Percentiles rank a stretch among this genome's conserved stretches.
phyloP scores from a whole-genome alignment of 768 basidiomycete genomes.

The Pleurotus tuoliensis region DNA sequence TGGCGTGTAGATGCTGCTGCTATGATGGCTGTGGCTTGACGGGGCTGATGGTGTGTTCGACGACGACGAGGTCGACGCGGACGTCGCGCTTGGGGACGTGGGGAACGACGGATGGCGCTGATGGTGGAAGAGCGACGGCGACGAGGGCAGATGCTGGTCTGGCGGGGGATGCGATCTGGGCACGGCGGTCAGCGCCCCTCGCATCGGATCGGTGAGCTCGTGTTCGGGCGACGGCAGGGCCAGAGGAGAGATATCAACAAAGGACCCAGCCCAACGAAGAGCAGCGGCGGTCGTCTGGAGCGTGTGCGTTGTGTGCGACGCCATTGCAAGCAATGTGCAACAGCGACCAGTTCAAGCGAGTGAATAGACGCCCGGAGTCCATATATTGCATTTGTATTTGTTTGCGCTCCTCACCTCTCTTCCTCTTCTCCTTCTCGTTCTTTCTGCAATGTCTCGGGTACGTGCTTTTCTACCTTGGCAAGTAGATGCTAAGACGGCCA shows the following conservation, averaged over 20 bases:
- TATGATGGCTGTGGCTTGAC: too few relatives aligned
- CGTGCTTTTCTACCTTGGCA: too few relatives aligned
- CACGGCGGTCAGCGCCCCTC: conserved; percentile 62
- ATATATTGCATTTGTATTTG: too few relatives aligned
- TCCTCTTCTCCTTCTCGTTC: too few relatives aligned
- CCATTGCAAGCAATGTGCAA: too few relatives aligned
- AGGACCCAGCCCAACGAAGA: conserved; percentile 81
- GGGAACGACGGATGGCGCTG: background rate
- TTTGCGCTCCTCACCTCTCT: too few relatives aligned
- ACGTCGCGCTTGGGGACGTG: background rate
- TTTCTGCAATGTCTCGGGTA: too few relatives aligned
- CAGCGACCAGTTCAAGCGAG: too few relatives aligned
- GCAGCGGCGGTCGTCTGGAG: conserved; percentile 54
- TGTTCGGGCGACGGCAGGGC: conserved; percentile 88
- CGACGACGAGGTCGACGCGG: too few relatives aligned
- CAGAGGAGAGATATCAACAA: conserved; percentile 81
- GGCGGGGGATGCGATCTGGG: conserved; percentile 51
- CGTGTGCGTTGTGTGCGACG: background rate
- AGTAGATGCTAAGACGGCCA: too few relatives aligned
- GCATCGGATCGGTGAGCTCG: conserved; percentile 89
- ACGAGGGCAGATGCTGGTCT: background rate
- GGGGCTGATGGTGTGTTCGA: too few relatives aligned
- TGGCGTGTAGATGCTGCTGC: conserved; percentile 32
- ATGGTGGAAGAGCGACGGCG: background rate
- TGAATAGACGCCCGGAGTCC: too few relatives aligned